phyloP scores from a whole-genome alignment of 2,329 filamentous ascomycete species.

The Penicillium griseofulvum region DNA sequence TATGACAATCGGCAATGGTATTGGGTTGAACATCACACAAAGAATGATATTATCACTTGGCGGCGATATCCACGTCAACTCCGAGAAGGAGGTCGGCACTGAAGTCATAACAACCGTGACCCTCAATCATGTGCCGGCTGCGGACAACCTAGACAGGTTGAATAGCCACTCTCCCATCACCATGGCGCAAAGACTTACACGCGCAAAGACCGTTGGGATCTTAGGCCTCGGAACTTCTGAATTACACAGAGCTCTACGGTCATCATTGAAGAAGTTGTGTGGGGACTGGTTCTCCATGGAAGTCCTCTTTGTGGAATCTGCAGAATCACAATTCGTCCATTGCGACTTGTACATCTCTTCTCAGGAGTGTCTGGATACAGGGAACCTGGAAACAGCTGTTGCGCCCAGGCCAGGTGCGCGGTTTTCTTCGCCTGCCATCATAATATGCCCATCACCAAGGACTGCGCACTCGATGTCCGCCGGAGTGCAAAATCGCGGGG shows the following conservation, averaged over 20 bases:
- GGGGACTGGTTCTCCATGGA: slow-evolving; percentile 18
- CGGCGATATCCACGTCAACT: slow-evolving; percentile 29
- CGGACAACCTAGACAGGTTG: neutral
- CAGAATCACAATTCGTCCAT: neutral
- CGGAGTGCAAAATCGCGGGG: neutral
- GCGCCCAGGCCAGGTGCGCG: neutral
- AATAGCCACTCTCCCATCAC: neutral
- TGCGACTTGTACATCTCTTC: slow-evolving; percentile 25
- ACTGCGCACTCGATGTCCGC: slow-evolving; percentile 19
- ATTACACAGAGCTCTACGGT: slow-evolving; percentile 8
- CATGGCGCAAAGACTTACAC: neutral
- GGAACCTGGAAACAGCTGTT: slow-evolving; percentile 4
- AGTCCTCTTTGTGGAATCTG: neutral
- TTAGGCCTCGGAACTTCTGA: slow-evolving; percentile 16
- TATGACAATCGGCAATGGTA: slow-evolving; percentile 56
- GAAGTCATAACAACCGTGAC: slow-evolving; percentile 13
- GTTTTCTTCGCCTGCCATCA: slow-evolving; percentile 22
- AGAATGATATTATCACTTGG: slow-evolving; percentile 29
- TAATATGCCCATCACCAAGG: slow-evolving; percentile 24
- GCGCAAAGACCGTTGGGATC: slow-evolving; percentile 19
- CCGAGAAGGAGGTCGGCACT: slow-evolving; percentile 27
- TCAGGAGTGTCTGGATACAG: slow-evolving; percentile 17
- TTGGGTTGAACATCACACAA: slow-evolving; percentile 60
- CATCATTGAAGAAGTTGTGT: slow-evolving; percentile 20
- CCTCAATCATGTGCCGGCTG: slow-evolving; percentile 1